Conservation (phyloP, 805 yeast genomes). For the Metschnikowia arizonensis region DNA sequence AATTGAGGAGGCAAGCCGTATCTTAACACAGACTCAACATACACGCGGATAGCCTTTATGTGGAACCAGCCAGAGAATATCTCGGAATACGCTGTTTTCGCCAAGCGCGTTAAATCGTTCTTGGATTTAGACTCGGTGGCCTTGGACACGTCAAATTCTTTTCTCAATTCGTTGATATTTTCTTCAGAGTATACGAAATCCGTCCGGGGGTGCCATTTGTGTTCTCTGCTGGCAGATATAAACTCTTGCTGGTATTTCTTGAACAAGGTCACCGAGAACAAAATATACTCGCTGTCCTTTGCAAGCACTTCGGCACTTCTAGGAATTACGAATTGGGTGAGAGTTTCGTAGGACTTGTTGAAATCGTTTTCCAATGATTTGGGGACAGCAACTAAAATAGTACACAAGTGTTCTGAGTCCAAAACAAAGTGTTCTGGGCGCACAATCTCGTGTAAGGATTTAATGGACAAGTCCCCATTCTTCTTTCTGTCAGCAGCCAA, state of each 20-base stretch:
- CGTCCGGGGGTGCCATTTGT: constrained; percentile 80
- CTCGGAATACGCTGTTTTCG: constrained; percentile 87
- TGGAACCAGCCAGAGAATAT: constrained; percentile 85
- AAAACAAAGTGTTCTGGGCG: constrained; percentile 77
- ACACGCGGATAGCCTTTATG: constrained; percentile 78
- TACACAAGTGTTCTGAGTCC: constrained; percentile 79
- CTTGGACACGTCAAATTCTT: constrained; percentile 73
- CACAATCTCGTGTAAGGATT: constrained; percentile 86
- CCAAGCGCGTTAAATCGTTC: constrained; percentile 75
- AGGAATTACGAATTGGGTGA: constrained; percentile 83
- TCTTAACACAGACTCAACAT: constrained; percentile 90
- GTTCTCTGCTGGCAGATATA: constrained; percentile 68
- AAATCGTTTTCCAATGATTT: constrained; percentile 57
- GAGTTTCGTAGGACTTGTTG: constrained; percentile 66
- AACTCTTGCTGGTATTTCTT: constrained; percentile 74
- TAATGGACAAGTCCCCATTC: constrained; percentile 88
- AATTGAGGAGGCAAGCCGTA: constrained; percentile 96
- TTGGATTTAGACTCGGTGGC: constrained; percentile 68
- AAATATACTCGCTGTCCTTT: constrained; percentile 65
- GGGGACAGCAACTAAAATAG: constrained; percentile 88
- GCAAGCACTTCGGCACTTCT: constrained; percentile 72
- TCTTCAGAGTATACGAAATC: constrained; percentile 87
- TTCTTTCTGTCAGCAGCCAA: constrained; percentile 88
- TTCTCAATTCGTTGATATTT: constrained; percentile 61
- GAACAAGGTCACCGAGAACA: constrained; percentile 80